These are phyloP conservation scores for Pinus tabuliformis DNA, from an alignment of 75 land plant species.

Conservation along the genomic window DNA sequence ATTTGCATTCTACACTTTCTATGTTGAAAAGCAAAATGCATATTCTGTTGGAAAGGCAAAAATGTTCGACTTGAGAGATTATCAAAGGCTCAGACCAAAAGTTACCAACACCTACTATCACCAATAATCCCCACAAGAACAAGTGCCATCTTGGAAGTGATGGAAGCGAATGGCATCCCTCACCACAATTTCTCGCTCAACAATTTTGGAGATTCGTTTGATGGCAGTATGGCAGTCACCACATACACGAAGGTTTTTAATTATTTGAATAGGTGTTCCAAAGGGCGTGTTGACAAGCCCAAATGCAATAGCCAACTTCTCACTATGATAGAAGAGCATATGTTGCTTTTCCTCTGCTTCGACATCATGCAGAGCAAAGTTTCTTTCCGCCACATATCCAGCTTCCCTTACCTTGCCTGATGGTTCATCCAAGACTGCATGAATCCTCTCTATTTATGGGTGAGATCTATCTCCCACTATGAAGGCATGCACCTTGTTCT, in stretches of 20 bases:
- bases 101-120: slow-evolving; percentile 10
- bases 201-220: slow-evolving; percentile 37
- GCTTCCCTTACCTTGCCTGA: slow-evolving; percentile 41
- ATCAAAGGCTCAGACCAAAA: not conserved
- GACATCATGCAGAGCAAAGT: slow-evolving; percentile 49
- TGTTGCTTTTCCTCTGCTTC: slow-evolving; percentile 55
- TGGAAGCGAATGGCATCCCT: slow-evolving; percentile 56
- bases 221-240: slow-evolving; percentile 54
- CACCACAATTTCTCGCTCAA: slow-evolving; percentile 44
- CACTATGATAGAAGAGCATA: slow-evolving; percentile 56
- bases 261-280: slow-evolving; percentile 42
- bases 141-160: slow-evolving; percentile 57
- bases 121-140: slow-evolving; percentile 69
- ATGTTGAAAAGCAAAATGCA: no score
- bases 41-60: not conserved
- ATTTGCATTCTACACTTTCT: no score
- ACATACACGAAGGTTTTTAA: slow-evolving; percentile 59
- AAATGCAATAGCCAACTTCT: slow-evolving; percentile 54
- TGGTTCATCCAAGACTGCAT: slow-evolving; percentile 30
- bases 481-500: slow-evolving; percentile 45
- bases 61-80: not conserved
- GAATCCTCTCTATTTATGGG: slow-evolving; percentile 41
- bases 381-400: slow-evolving; percentile 68
- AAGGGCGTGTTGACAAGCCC: slow-evolving; percentile 48
- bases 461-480: slow-evolving; percentile 47